Conservation (phyloP, 2,329 filamentous ascomycete species). For the Apiospora koreana region DNA sequence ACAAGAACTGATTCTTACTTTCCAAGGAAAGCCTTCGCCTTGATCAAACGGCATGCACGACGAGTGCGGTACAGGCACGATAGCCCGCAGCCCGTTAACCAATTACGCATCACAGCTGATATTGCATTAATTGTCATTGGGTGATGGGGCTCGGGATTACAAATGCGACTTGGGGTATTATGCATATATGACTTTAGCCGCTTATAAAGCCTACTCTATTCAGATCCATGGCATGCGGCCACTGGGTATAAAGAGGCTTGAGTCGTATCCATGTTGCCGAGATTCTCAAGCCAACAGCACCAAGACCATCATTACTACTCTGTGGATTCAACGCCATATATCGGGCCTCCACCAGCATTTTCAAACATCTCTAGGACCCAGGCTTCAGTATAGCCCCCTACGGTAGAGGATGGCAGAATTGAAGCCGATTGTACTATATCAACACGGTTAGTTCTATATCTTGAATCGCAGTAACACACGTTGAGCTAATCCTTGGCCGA, state of each 20-base stretch:
- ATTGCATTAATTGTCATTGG: not conserved
- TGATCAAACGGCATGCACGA: not conserved
- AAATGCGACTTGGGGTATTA: not conserved
- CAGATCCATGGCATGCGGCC: not conserved
- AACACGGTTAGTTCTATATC: not conserved
- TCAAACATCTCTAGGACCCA: not conserved
- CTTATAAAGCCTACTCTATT: not conserved
- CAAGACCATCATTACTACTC: not conserved
- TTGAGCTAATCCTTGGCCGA: not conserved
- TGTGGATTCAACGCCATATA: not conserved
- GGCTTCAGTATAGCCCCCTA: not conserved
- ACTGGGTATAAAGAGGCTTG: not conserved
- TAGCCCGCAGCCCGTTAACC: not conserved
- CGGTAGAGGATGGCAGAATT: not conserved
- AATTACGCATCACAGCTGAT: not conserved
- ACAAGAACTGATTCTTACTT: slow-evolving; percentile 51
- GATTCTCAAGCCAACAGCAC: not conserved
- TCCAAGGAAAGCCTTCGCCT: slow-evolving; percentile 43
- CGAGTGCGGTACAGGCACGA: not conserved
- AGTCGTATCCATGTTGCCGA: not conserved
- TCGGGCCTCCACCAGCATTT: not conserved
- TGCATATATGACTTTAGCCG: not conserved
- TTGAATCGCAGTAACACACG: too few species aligned
- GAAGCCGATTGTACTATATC: not conserved
- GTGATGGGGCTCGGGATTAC: not conserved